Evolutionary conservation across 495 filamentous ascomycete species (phyloP), one percentile per base, ranked within the genome.

Genomic region (Tuber borchii): DNA sequence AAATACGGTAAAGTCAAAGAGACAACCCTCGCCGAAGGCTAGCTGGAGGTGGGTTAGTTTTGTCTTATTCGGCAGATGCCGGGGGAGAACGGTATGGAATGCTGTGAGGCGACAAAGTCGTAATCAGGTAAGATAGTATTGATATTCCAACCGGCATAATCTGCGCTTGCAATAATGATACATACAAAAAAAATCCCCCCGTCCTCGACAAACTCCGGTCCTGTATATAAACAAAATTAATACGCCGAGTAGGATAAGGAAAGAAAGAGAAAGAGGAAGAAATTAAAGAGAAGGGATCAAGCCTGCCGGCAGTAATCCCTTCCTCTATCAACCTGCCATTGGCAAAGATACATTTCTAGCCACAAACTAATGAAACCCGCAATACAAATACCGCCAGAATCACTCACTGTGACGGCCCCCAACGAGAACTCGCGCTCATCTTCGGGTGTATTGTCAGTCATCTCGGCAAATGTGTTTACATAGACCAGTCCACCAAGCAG

Each of bases 401-500:
- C 95, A 83, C 93, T 96, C 61, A 97, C 95, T 69, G 91, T 97
- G 26, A 93, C 93, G 0, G 94, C 95, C 2, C 91, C 90, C 3
- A 99, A 85, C 70, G 92, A 94, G 81, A 97, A 97, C 85, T 99
- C 95, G 26, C 95, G 87, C 68, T 97, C 95, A 48, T 89, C 87
- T 10, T 86, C 83, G 0, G 89, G 88, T 0, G 97, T 91, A 14
- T 89, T 88, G 73, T 97, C 92, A 80, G 90, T 90, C 76, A 99
- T 95, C 83, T 95, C 92, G 1, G 94, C 93, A 84, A 97, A 99
- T 0, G 94, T 97, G 76, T 95, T 97, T 69, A 98, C 93, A 80
- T 99, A 99, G 0, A 97, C 95, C 14, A 91, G 84, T 0, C 95
- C 95, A 9, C 95, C 95, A 0, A 99, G 86, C 56, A 99, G 83